A percentile compares a stretch with the other conserved stretches of the same genome.
These are phyloP conservation scores for Teunomyces stri DNA, from an alignment of 805 yeast genomes.

Conservation along the genomic window DNA sequence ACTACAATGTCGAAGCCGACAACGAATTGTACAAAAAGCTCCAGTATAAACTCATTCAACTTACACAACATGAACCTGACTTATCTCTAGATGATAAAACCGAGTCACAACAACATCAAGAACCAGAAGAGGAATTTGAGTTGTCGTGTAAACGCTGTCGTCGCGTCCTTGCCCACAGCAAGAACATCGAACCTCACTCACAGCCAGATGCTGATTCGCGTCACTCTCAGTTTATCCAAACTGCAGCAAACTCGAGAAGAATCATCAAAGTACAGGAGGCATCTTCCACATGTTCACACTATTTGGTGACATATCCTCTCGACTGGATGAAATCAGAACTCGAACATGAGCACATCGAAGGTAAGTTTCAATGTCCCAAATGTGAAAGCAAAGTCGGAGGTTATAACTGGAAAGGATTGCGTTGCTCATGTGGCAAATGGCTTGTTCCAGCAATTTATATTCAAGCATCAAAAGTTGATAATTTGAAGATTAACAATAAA, in stretches of 20 bases:
- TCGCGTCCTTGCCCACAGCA: conserved; percentile 59
- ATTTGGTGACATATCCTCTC: conserved; percentile 76
- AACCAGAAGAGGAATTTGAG: conserved; percentile 22
- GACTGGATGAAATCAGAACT: conserved; percentile 88
- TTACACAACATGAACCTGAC: conserved; percentile 29
- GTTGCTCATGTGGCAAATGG: conserved; percentile 96
- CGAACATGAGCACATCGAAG: conserved; percentile 74
- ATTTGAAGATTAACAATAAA: conserved; percentile 1
- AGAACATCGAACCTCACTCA: conserved; percentile 60
- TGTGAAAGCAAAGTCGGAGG: conserved; percentile 87
- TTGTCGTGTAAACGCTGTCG: conserved; percentile 85
- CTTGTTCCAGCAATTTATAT: conserved; percentile 87
- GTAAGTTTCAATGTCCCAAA: conserved; percentile 80
- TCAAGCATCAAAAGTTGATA: conserved; percentile 76
- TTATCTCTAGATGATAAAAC: conserved; percentile 18
- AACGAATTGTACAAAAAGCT: conserved; percentile 25
- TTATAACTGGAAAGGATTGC: conserved; percentile 89
- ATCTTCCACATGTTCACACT: conserved; percentile 70
- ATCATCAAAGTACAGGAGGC: conserved; percentile 59
- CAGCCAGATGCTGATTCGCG: conserved; percentile 65
- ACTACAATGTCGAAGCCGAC: conserved; percentile 22
- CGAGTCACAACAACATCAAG: conserved; percentile 7
- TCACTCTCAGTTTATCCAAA: conserved; percentile 64
- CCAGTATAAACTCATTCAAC: conserved; percentile 32
- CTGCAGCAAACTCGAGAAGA: conserved; percentile 59